phyloP scores from a whole-genome alignment of 345 rosid genomes.

The Dipteronia dyeriana region DNA sequence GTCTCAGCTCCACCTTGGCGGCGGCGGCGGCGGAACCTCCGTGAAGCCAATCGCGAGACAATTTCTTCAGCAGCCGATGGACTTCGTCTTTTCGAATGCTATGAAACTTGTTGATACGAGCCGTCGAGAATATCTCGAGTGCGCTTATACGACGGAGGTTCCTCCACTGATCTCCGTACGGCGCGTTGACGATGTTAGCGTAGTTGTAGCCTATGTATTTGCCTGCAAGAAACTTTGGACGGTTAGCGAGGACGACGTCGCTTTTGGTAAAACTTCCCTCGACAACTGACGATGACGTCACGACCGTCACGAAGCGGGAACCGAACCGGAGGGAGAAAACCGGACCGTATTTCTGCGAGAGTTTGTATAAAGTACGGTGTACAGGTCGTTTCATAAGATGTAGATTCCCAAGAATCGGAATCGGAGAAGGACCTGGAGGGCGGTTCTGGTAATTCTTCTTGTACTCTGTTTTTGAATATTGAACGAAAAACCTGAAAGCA shows the following conservation, averaged over 20 bases:
- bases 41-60: neutral
- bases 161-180: constrained; percentile 38
- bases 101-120: constrained; percentile 20
- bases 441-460: constrained; percentile 8
- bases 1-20: constrained; percentile 19
- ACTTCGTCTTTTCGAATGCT: constrained; percentile 28
- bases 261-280: constrained; percentile 41
- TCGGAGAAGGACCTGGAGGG: constrained; percentile 39
- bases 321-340: constrained; percentile 34
- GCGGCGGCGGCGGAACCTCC: neutral
- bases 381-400: constrained; percentile 33
- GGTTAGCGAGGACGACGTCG: constrained; percentile 36
- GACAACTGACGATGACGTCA: constrained; percentile 22
- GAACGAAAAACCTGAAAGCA: constrained; percentile 12
- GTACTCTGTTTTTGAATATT: neutral
- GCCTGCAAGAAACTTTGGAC: constrained; percentile 21
- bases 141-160: constrained; percentile 39
- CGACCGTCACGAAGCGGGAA: constrained; percentile 23
- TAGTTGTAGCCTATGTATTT: constrained; percentile 31
- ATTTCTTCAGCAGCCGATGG: constrained; percentile 10
- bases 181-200: constrained; percentile 16
- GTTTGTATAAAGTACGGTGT: constrained; percentile 23
- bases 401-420: constrained; percentile 42
- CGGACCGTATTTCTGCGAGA: constrained; percentile 34
- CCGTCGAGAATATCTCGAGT: constrained; percentile 26